Evolutionary conservation across 768 basidiomycete species (phyloP).

Genomic region (Cubamyces lactineus): DNA sequence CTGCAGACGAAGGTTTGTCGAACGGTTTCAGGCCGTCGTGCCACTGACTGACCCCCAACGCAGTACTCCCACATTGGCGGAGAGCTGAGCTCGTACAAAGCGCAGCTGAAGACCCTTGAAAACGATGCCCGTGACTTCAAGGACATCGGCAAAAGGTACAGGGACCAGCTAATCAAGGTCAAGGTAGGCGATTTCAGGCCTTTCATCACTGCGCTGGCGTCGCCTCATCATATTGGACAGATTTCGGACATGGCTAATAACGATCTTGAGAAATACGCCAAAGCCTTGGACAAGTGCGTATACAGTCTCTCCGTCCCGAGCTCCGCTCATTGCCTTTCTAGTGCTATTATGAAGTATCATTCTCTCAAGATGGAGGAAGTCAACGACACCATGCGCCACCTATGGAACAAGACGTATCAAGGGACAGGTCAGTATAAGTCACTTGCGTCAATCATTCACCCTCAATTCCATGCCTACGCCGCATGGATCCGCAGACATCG

Average conservation of each 20-base stretch:
- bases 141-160: slow-evolving; percentile 83
- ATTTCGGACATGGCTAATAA: slow-evolving; percentile 98
- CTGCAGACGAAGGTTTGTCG: slow-evolving; percentile 65
- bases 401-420: slow-evolving; percentile 99
- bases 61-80: slow-evolving; percentile 84
- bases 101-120: slow-evolving; percentile 67
- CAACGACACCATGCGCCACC: slow-evolving; percentile 94
- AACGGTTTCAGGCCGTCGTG: not conserved
- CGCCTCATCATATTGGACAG: slow-evolving; percentile 43
- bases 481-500: slow-evolving; percentile 70
- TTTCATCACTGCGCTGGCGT: not conserved
- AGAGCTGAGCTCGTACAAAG: slow-evolving; percentile 74
- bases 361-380: slow-evolving; percentile 98
- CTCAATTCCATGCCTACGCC: slow-evolving; percentile 11
- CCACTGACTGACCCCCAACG: slow-evolving; percentile 2
- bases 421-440: slow-evolving; percentile 73
- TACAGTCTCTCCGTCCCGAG: not conserved
- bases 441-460: not conserved
- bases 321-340: slow-evolving; percentile 39
- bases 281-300: slow-evolving; percentile 92
- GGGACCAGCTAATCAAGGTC: slow-evolving; percentile 90
- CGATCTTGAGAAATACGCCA: slow-evolving; percentile 96
- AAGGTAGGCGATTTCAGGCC: slow-evolving; percentile 59
- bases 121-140: slow-evolving; percentile 84
- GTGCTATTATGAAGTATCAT: slow-evolving; percentile 99